Evolutionary conservation across 2,329 filamentous ascomycete genomes (phyloP), one percentile per base, ranked within the genome.

Genomic region (Phialophora verrucosa): DNA sequence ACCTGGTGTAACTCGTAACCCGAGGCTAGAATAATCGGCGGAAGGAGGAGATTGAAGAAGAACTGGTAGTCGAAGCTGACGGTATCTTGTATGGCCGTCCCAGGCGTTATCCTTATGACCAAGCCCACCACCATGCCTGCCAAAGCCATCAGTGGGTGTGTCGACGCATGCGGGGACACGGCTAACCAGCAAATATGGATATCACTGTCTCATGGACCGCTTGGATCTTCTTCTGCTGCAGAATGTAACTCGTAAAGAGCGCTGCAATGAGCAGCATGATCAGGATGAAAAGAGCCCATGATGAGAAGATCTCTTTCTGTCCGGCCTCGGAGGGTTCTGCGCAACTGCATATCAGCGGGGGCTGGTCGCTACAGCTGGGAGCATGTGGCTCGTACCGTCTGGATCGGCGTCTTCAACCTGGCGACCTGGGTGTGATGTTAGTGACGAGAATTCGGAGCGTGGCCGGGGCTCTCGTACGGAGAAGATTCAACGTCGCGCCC

Each of bases 11-110:
- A 81, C 80, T 99, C 95, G 81, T 98, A 99, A 62, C 95, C 95
- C 17, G 94, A 97, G 17, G 93, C 94, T 31, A 99, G 85, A 77
- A 99, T 99, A 76, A 99, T 99, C 64, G 95, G 95, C 44, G 95
- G 95, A n/a, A 99, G 90, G 12, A 99, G 87, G 54, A 99, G 87
- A 79, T 99, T 99, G 85, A 99, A 99, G 84, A 99, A 99, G 83
- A 98, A 97, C 77, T 98, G 93, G 78, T 97, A 97, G 82, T 98
- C 91, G 83, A 99, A 99, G 79, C 90, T 96, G 75, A 99, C 93
- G 70, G 92, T 89, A 76, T 91, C 91, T 78, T 93, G 90, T 74
- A 99, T 93, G 69, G 90, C 92, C 69, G 92, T 90, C 71, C 90
- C 90, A 60, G 90, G 89, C 51, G 88, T 91, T 69, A 97, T 82